phyloP scores from a whole-genome alignment of 2,329 filamentous ascomycete species.

The Aspergillus versicolor region DNA sequence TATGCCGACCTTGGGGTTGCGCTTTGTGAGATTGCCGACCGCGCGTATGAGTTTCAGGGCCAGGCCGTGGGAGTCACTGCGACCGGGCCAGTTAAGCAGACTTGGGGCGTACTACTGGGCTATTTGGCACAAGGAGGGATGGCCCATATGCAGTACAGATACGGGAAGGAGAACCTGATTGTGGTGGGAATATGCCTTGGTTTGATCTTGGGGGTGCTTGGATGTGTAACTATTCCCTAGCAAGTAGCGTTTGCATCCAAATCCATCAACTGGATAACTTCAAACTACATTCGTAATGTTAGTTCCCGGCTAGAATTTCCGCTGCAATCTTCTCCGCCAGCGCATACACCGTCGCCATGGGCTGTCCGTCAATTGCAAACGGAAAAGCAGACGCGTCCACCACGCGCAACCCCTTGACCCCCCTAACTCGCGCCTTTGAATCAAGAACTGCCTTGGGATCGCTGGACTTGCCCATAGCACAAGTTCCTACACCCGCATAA shows the following conservation, averaged over 20 bases:
- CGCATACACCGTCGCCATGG: slow-evolving; percentile 43
- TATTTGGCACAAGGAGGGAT: background rate
- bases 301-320: slow-evolving; percentile 20
- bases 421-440: slow-evolving; percentile 30
- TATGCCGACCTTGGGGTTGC: background rate
- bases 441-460: slow-evolving; percentile 36
- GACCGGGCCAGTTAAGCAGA: background rate
- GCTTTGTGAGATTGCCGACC: background rate
- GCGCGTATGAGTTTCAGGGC: background rate
- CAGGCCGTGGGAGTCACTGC: background rate
- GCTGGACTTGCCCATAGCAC: slow-evolving; percentile 30
- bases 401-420: slow-evolving; percentile 32
- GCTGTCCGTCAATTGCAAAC: slow-evolving; percentile 42
- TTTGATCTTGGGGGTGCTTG: background rate
- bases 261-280: too few species aligned
- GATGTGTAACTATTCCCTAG: background rate
- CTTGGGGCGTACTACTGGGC: background rate
- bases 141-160: background rate
- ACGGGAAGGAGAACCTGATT: background rate
- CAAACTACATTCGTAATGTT: background rate
- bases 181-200: background rate
- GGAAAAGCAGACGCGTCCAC: slow-evolving; percentile 41
- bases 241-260: background rate
- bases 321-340: slow-evolving; percentile 46
- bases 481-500: slow-evolving; percentile 32